phyloP scores from a whole-genome alignment of 2,329 filamentous ascomycete species.

The Hypoxylon sp. region DNA sequence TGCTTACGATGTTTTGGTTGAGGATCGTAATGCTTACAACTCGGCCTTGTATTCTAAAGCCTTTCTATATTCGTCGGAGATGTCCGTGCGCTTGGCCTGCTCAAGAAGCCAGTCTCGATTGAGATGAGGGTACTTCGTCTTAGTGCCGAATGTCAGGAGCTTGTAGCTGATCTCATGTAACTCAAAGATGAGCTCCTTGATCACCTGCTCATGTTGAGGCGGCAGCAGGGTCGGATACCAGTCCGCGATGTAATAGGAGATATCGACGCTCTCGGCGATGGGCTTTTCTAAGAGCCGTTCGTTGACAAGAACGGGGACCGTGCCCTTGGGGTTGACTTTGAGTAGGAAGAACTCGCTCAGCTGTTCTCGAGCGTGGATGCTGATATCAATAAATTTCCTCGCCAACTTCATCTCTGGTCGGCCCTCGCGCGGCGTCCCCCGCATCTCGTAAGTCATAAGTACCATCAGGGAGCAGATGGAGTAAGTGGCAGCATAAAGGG shows the following conservation, averaged over 20 bases:
- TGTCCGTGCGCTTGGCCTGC: conserved; percentile 4
- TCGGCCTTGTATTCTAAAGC: conserved; percentile 4
- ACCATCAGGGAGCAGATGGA: conserved; percentile 15
- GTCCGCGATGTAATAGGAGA: conserved; percentile 13
- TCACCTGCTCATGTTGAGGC: conserved; percentile 11
- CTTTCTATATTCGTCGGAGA: conserved; percentile 14
- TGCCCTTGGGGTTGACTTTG: conserved; percentile 10
- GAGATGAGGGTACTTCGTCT: neutral
- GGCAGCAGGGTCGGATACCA: conserved; percentile 13
- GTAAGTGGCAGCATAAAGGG: conserved; percentile 10
- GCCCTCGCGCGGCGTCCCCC: conserved; percentile 3
- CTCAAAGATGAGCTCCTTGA: conserved; percentile 7
- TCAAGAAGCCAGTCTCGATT: conserved; percentile 1
- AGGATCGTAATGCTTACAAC: neutral
- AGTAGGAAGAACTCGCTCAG: conserved; percentile 15
- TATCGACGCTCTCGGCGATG: conserved; percentile 4
- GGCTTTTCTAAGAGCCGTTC: neutral
- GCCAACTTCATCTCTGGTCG: conserved; percentile 11
- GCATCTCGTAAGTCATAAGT: conserved; percentile 14
- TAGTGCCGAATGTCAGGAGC: conserved; percentile 12
- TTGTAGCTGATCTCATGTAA: conserved; percentile 19
- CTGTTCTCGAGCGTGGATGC: neutral
- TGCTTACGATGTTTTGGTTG: neutral
- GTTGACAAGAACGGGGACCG: conserved; percentile 9
- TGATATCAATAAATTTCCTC: neutral